These are phyloP conservation scores for Tillandsia fasciculata DNA, from an alignment of 176 grass and related monocot species.

Conservation along the genomic window DNA sequence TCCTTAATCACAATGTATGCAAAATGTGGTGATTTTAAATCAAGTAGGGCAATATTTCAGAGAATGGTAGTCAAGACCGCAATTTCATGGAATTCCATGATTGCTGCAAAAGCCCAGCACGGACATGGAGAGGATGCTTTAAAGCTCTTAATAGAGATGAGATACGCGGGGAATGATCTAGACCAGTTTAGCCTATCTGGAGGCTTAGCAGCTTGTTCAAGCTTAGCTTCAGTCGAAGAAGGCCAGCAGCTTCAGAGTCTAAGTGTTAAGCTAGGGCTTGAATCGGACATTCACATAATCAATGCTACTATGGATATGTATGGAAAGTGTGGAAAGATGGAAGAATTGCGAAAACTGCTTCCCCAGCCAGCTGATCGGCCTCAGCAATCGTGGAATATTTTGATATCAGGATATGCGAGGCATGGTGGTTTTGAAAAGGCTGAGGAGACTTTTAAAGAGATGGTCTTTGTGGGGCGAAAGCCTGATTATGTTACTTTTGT, in stretches of 20 bases:
- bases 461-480: conserved; percentile 42
- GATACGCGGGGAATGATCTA: conserved; percentile 36
- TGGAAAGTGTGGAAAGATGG: conserved; percentile 76
- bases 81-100: conserved; percentile 75
- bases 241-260: conserved; percentile 77
- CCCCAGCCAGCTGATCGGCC: conserved; percentile 40
- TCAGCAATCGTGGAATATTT: conserved; percentile 73
- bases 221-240: conserved; percentile 83
- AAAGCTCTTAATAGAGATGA: conserved; percentile 57
- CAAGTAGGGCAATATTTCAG: conserved; percentile 52
- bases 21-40: conserved; percentile 59
- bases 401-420: conserved; percentile 74
- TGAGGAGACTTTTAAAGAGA: conserved; percentile 60
- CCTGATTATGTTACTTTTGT: conserved; percentile 82
- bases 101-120: conserved; percentile 60
- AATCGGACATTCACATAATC: conserved; percentile 44
- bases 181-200: conserved; percentile 68
- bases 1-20: conserved; percentile 86
- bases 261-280: conserved; percentile 53
- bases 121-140: conserved; percentile 66
- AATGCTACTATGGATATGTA: conserved; percentile 95
- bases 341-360: conserved; percentile 54
- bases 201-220: conserved; percentile 53
- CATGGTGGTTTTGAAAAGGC: conserved; percentile 63
- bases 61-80: conserved; percentile 34